Conservation (phyloP, 208 protist genomes). For the Leishmania amazonensis region DNA sequence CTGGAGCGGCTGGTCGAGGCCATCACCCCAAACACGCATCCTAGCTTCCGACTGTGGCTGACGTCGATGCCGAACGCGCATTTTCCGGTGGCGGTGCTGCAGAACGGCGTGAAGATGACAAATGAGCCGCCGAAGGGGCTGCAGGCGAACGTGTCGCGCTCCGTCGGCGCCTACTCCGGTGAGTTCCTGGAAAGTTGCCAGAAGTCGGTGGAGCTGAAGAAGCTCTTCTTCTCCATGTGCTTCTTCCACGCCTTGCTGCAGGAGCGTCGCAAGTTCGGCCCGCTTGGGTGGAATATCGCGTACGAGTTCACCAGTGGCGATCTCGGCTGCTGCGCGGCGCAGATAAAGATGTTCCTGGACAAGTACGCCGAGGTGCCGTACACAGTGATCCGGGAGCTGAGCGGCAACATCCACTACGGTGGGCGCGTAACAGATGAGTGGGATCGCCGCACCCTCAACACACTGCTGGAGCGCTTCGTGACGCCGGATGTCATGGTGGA, state of each 20-base stretch:
- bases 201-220: slow-evolving; percentile 92
- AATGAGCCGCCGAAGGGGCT: slow-evolving; percentile 99
- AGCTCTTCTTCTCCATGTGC: slow-evolving; percentile 96
- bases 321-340: slow-evolving; percentile 92
- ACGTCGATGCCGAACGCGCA: slow-evolving; percentile 97
- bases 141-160: slow-evolving; percentile 95
- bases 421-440: slow-evolving; percentile 98
- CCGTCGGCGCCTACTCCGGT: slow-evolving; percentile 76
- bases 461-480: slow-evolving; percentile 94
- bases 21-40: slow-evolving; percentile 87
- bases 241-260: slow-evolving; percentile 99
- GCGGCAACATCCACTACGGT: slow-evolving; percentile 98
- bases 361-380: slow-evolving; percentile 97
- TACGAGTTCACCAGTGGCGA: slow-evolving; percentile 99
- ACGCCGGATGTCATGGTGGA: slow-evolving; percentile 90
- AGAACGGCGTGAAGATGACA: slow-evolving; percentile 99
- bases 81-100: slow-evolving; percentile 98
- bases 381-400: slow-evolving; percentile 96
- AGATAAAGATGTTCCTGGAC: slow-evolving; percentile 97
- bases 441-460: slow-evolving; percentile 96
- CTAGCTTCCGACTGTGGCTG: slow-evolving; percentile 98
- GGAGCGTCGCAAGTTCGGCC: slow-evolving; percentile 98
- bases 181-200: slow-evolving; percentile 90
- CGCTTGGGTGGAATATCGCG: slow-evolving; percentile 98
- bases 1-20: slow-evolving; percentile 97